A percentile compares a stretch with the other conserved stretches of the same genome.
These are phyloP conservation scores for Ophiostoma australiae DNA, from an alignment of 2,329 filamentous ascomycete species.

Conservation along the genomic window DNA sequence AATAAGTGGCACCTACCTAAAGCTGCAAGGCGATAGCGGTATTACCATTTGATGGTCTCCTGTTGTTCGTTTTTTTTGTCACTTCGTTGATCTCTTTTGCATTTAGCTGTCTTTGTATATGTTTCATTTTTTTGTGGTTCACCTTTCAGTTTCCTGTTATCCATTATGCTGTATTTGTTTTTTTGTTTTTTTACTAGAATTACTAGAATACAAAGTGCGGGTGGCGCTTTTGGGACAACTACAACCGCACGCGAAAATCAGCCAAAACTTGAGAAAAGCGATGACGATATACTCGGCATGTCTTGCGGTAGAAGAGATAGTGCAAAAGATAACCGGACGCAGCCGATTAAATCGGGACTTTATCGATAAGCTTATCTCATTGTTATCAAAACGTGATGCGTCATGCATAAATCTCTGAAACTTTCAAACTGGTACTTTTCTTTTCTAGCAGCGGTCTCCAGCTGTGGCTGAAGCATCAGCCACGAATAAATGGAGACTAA, in stretches of 20 bases:
- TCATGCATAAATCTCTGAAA: not conserved
- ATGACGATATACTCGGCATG: constrained; percentile 2
- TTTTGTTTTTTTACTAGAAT: not conserved
- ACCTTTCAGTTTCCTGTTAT: constrained; percentile 5
- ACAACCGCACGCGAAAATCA: not conserved
- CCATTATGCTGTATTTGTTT: not conserved
- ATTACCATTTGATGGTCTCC: not conserved
- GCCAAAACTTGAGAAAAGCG: not conserved
- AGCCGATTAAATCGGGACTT: not conserved
- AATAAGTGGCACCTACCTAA: constrained; percentile 27
- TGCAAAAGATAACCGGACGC: not conserved
- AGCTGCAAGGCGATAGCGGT: not conserved
- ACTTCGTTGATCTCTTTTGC: not conserved
- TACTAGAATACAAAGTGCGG: not conserved
- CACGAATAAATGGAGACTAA: constrained; percentile 25
- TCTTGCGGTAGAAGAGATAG: not conserved
- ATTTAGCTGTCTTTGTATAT: not conserved
- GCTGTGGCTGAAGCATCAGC: constrained; percentile 10
- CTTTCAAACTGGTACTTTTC: not conserved
- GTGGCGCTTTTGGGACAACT: not conserved
- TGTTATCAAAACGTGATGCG: not conserved
- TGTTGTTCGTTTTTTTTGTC: constrained; percentile 12
- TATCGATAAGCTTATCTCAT: not conserved
- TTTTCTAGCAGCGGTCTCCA: not conserved
- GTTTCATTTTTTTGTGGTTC: constrained; percentile 2